phyloP scores from a whole-genome alignment of 176 grass and related monocot genomes.

The Carex scoparia region DNA sequence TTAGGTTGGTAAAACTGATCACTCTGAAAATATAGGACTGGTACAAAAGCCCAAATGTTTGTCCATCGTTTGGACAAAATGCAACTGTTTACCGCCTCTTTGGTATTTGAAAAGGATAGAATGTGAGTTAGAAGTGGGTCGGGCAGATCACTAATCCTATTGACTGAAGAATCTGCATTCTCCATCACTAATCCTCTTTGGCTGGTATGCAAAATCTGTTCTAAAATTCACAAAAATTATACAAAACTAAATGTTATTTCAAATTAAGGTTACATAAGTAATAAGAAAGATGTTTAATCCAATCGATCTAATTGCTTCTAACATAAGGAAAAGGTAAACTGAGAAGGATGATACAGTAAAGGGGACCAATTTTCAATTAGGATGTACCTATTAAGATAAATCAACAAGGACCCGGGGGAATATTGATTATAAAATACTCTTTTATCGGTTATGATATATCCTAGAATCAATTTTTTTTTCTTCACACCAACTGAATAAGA shows the following conservation, averaged over 20 bases:
- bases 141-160: neutral
- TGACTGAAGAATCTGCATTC: neutral
- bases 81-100: neutral
- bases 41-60: neutral
- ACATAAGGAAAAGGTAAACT: neutral
- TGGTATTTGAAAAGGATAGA: neutral
- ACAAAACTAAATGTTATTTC: neutral
- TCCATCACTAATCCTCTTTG: neutral
- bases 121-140: neutral
- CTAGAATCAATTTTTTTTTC: neutral
- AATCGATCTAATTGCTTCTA: neutral
- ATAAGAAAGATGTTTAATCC: neutral
- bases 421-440: neutral
- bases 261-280: neutral
- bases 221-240: neutral
- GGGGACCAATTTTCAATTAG: neutral
- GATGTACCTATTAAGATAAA: neutral
- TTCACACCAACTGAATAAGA: neutral
- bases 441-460: neutral
- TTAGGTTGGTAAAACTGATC: neutral
- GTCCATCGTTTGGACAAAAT: slow-evolving; percentile 5
- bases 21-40: neutral
- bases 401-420: neutral
- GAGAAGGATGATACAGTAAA: neutral
- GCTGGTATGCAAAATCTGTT: neutral